Base-by-base conservation (phyloP, 768 basidiomycete genomes). In the Boletales sp. region DNA sequence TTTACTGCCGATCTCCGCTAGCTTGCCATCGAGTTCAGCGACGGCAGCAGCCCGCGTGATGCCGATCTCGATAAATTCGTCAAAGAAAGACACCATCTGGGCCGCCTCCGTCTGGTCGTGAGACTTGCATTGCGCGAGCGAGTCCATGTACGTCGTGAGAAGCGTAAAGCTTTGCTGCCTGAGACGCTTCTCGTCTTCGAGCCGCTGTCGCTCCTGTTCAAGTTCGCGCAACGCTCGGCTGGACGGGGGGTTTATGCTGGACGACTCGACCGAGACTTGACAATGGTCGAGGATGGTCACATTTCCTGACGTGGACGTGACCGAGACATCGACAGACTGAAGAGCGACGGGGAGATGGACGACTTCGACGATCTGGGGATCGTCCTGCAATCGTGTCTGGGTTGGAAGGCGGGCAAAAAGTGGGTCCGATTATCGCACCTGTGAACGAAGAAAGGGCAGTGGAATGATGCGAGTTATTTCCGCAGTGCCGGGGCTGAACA, bases 61-160 rank as follows among this genome's bases (percentile, higher is more conserved):
- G 3, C 62, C 62, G 4, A 64, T 51, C 2, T 58, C 62, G 17
- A 63, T 44, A 19, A 63, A 63, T 2, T 59, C 50, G 34, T 64
- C 59, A 35, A 63, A 61, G 42, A 59, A 56, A 3, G 51, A 30
- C 5, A 55, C 48, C 38, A 63, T 55, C 24, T 52, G 59, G 17
- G 56, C 47, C n/a, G 59, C 55, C 17, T 56, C 56, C 0, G 40
- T 35, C 13, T 53, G 47, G 3, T 2, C 6, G 0, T 51, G 30
- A 19, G 38, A 45, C n/a, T 62, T 56, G 51, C 54, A 62, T 37
- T 62, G 50, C 8, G 62, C 62, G 17, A 63, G 56, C 17, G 62
- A 64, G 37, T 64, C 53, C 56, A 65, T 64, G 24, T 59, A 62
- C 2, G 62, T 64, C 4, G 63, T 59, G 18, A 65, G 48, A 35